phyloP scores from a whole-genome alignment of 345 rosid species.

The sweet orange (Citrus sinensis) region DNA sequence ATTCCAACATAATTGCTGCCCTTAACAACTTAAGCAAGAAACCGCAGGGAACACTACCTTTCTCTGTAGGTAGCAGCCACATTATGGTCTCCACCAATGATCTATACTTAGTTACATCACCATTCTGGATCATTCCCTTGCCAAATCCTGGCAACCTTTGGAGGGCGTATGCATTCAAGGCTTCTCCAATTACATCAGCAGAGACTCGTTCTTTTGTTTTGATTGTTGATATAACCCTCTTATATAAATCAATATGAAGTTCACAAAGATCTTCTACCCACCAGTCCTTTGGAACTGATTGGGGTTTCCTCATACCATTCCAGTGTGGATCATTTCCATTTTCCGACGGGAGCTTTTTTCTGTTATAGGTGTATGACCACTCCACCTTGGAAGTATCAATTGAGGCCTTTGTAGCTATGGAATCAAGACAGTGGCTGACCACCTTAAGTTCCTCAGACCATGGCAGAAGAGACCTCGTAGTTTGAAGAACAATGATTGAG shows the following conservation, averaged over 20 bases:
- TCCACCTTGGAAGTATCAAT: constrained; percentile 61
- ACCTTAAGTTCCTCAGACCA: constrained; percentile 60
- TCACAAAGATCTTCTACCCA: constrained; percentile 88
- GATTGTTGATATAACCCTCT: constrained; percentile 44
- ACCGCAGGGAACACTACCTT: constrained; percentile 44
- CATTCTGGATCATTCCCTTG: constrained; percentile 42
- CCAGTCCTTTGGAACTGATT: constrained; percentile 70
- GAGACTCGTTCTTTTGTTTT: constrained; percentile 45
- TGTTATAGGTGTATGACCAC: constrained; percentile 76
- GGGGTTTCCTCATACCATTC: constrained; percentile 54
- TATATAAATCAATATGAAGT: constrained; percentile 62
- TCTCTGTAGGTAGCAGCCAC: constrained; percentile 50
- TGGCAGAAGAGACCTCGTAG: constrained; percentile 44
- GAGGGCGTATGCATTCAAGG: constrained; percentile 51
- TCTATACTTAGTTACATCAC: constrained; percentile 43
- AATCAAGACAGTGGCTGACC: constrained; percentile 60
- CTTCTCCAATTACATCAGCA: constrained; percentile 57
- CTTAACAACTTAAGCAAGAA: constrained; percentile 59
- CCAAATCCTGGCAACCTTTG: constrained; percentile 59
- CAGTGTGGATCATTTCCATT: constrained; percentile 38
- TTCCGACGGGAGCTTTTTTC: constrained; percentile 57
- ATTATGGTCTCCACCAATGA: constrained; percentile 47
- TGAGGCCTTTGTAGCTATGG: constrained; percentile 59
- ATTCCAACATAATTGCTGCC: constrained; percentile 42
- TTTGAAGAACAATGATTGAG: constrained; percentile 61